Evolutionary conservation across 2,329 filamentous ascomycete species (phyloP).

Genomic region (Fusarium concolor): DNA sequence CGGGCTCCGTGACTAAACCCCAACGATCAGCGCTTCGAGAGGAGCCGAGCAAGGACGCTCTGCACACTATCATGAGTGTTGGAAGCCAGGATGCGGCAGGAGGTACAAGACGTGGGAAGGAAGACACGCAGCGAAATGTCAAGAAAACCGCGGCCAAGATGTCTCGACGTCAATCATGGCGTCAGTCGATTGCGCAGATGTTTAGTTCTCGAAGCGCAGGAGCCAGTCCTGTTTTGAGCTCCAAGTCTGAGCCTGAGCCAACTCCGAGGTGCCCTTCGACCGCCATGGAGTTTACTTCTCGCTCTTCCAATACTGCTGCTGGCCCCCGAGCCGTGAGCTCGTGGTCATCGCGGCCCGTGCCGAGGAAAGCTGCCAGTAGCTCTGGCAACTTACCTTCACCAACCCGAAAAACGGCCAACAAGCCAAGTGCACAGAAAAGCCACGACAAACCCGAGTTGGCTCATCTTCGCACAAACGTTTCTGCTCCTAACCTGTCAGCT

Average conservation of each 20-base stretch:
- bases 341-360: not conserved
- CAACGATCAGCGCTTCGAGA: slow-evolving; percentile 54
- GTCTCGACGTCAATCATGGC: slow-evolving; percentile 35
- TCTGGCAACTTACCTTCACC: slow-evolving; percentile 14
- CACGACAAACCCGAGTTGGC: slow-evolving; percentile 31
- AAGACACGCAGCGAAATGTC: not conserved
- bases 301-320: not conserved
- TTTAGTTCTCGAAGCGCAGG: slow-evolving; percentile 32
- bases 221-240: slow-evolving; percentile 9
- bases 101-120: slow-evolving; percentile 14
- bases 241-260: slow-evolving; percentile 4
- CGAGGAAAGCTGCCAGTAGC: slow-evolving; percentile 12
- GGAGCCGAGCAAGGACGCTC: slow-evolving; percentile 59
- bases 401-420: slow-evolving; percentile 3
- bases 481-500: slow-evolving; percentile 45
- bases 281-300: slow-evolving; percentile 10
- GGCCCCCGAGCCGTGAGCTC: slow-evolving; percentile 7
- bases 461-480: slow-evolving; percentile 36
- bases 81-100: slow-evolving; percentile 55
- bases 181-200: slow-evolving; percentile 31
- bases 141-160: slow-evolving; percentile 9
- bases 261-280: slow-evolving; percentile 20
- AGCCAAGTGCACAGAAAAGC: not conserved
- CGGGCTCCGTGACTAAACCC: slow-evolving; percentile 47
- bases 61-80: slow-evolving; percentile 64